phyloP scores from a whole-genome alignment of 169 alveolate genomes.

The Plasmodium yoelii region DNA sequence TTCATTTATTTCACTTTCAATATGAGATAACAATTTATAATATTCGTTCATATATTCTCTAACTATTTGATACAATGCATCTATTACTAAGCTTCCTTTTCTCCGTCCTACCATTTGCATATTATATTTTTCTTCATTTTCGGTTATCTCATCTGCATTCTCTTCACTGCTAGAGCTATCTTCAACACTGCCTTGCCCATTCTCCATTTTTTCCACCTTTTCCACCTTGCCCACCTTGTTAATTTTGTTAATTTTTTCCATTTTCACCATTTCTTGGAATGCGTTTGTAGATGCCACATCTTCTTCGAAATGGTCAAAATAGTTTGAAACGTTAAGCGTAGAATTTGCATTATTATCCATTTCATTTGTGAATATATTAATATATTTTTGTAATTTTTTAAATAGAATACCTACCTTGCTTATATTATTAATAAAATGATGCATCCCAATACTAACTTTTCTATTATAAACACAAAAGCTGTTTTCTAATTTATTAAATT shows the following conservation, averaged over 20 bases:
- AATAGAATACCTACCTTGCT: constrained; percentile 40
- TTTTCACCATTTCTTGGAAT: no score
- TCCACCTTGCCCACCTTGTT: no score
- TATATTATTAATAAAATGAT: constrained; percentile 36
- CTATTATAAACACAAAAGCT: constrained; percentile 32
- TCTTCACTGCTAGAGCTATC: neutral
- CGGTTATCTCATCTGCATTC: neutral
- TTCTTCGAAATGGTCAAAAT: no score
- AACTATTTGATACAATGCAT: constrained; percentile 54
- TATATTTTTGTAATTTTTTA: neutral
- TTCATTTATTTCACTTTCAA: constrained; percentile 70
- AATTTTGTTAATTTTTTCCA: no score
- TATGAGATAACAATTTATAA: constrained; percentile 46
- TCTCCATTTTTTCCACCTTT: no score
- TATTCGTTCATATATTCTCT: constrained; percentile 62
- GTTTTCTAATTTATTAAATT: constrained; percentile 23
- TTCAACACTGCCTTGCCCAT: neutral
- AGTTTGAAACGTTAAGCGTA: neutral
- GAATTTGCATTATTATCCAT: neutral
- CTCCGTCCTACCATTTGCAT: neutral
- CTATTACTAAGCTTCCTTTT: constrained; percentile 57
- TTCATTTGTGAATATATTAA: neutral
- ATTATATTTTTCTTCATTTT: neutral
- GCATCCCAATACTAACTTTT: constrained; percentile 49
- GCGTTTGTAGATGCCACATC: no score